Base-by-base conservation (phyloP, 2,329 filamentous ascomycete species). In the Colletotrichum falcatum region DNA sequence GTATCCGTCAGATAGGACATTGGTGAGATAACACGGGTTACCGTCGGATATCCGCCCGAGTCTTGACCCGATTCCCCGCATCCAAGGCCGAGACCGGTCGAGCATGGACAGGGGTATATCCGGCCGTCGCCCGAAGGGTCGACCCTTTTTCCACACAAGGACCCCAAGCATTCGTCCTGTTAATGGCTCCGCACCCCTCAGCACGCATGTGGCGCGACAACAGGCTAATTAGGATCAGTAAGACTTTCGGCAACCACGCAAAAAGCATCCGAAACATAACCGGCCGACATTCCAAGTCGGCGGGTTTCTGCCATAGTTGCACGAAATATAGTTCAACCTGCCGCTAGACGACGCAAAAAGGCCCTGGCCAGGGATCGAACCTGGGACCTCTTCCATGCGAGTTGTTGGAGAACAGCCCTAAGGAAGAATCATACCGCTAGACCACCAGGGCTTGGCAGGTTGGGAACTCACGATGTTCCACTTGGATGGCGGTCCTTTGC, bases 351-450 rank as follows among this genome's bases (percentile, higher is more conserved):
- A 6, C 48, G 20, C 23, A 39, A 33, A 4, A 2, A 2, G 64
- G 67, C 67, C 67, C 67, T 70, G 37, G 64, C 67, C 67, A 70
- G 67, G 64, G 59, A 62, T 70, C 64, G 64, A 70, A 70, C 67
- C 67, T 70, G 67, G 67, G 67, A 66, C 67, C 67, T 70, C 67
- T 70, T 67, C 67, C 67, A 70, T 30, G 20, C 11, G 3, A 7
- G 23, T 16, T 37, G 20, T n/a, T 55, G 3, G 26, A 1, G 5
- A 56, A 42, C 28, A 53, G 35, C 67, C 67, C 67, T 70, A 70
- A 70, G 67, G 67, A 67, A 70, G 67, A 70, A 67, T 70, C 67
- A 70, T 70, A 67, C 67, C 67, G 67, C 67, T 70, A 70, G 67
- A 63, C 67, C 67, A 70, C 64, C 42, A 70, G 67, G 67, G 67